These are phyloP conservation scores for Dendrobium huoshanense DNA, from an alignment of 106 monocot genomes.

Conservation along the genomic window DNA sequence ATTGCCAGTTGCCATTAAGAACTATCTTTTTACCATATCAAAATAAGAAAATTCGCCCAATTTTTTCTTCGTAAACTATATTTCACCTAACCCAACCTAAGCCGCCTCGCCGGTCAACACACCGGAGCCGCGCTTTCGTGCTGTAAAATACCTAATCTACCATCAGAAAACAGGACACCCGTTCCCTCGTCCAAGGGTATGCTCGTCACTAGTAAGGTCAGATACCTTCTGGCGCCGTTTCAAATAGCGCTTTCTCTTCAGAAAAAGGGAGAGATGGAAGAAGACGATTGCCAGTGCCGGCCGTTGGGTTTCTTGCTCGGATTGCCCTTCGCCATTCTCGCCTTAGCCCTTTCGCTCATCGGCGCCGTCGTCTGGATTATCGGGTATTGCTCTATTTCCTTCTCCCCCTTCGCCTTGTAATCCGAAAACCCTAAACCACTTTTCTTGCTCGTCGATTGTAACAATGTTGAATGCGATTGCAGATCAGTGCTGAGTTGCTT, in stretches of 20 bases:
- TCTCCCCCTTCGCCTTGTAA: not conserved
- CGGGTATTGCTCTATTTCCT: conserved; percentile 26
- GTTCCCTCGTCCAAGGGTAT: not conserved
- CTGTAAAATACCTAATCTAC: not conserved
- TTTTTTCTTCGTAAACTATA: not conserved
- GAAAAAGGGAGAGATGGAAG: conserved; percentile 12
- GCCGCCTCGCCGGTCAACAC: not conserved
- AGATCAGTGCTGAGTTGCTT: conserved; percentile 11
- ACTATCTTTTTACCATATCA: too few relatives aligned
- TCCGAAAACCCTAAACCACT: not conserved
- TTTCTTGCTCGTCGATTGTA: not conserved
- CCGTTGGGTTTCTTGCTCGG: conserved; percentile 71
- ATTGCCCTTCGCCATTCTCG: conserved; percentile 55
- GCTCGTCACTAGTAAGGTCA: not conserved
- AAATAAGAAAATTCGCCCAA: too few relatives aligned
- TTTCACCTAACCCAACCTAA: not conserved
- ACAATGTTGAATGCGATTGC: conserved; percentile 1
- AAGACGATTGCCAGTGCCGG: conserved; percentile 53
- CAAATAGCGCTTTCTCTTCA: not conserved
- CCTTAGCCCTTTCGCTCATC: conserved; percentile 43
- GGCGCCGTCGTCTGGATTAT: conserved; percentile 54
- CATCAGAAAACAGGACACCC: not conserved
- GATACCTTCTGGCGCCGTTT: not conserved
- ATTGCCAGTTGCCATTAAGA: too few relatives aligned
- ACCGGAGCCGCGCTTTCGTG: not conserved